Base-by-base conservation (phyloP, 345 rosid genomes). In the Erodium maritimum region DNA sequence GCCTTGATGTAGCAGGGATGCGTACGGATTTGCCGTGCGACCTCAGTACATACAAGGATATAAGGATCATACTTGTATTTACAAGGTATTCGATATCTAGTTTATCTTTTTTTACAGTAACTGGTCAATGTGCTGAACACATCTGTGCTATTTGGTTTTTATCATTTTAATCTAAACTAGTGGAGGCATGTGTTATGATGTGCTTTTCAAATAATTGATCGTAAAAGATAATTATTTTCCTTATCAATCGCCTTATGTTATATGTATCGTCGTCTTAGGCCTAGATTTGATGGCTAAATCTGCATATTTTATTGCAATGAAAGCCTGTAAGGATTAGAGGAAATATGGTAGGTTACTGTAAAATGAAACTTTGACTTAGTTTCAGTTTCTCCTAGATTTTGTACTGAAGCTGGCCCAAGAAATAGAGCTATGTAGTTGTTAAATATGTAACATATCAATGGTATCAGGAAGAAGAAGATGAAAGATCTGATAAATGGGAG, bases 11-110 rank as follows among this genome's bases (percentile, higher is more conserved):
- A 17, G 3, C 69, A 93, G 99, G 84, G 99, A 93, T 54, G 71
- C 86, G 42, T 87, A 83, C 74, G 99, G 99, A 69, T 93, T 93
- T 79, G 81, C 85, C 72, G 67, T 93, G 83, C 87, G 96, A 74
- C 99, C 96, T 74, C 99, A 93, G 69, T 94, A 86, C 75, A 25
- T 82, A 51, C 85, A 87, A 65, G 77, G 80, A 79, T 89, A 86
- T 67, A 76, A 76, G 71, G 84, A 89, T 65, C 88, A 87, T 73
- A 54, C 65, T 25, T 62, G 58, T 56, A 87, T 93, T 69, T 89
- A 83, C 67, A 76, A 82, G 82, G 95, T 93, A 11, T 6, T 13
- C 21, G 5, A 21, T 7, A 19, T 9, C 19, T 25, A 56, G 12
- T 54, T 59, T 24, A 37, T 25, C 10, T 55, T 45, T 54, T 12